Percentiles rank a stretch among this genome's conserved stretches.
These are phyloP conservation scores for Chalaropsis thielavioides DNA, from an alignment of 2,329 filamentous ascomycete genomes.

Conservation along the genomic window DNA sequence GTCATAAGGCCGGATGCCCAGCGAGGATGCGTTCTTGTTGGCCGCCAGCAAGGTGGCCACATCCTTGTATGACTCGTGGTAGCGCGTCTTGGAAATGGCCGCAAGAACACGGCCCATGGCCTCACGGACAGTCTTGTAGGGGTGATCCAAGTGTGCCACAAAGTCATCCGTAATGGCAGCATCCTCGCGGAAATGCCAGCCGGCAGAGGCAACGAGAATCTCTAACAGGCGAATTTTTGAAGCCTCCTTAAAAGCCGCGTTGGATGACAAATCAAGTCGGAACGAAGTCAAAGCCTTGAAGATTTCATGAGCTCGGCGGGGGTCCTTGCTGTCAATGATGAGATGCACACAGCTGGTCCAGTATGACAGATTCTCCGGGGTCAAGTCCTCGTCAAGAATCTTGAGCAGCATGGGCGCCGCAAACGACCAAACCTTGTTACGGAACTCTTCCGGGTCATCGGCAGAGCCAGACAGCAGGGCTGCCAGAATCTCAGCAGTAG, in stretches of 20 bases:
- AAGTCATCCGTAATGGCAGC: conserved; percentile 83
- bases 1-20: conserved; percentile 72
- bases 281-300: conserved; percentile 72
- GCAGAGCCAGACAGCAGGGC: conserved; percentile 68
- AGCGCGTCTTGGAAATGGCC: conserved; percentile 76
- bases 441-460: conserved; percentile 59
- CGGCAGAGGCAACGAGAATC: conserved; percentile 70
- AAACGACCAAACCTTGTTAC: conserved; percentile 72
- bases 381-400: conserved; percentile 81
- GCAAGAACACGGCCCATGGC: conserved; percentile 82
- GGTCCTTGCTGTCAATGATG: conserved; percentile 76
- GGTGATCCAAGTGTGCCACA: conserved; percentile 81
- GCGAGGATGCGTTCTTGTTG: conserved; percentile 66
- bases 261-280: conserved; percentile 82
- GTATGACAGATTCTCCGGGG: conserved; percentile 85
- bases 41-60: conserved; percentile 59
- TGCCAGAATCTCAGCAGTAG: conserved; percentile 83
- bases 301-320: conserved; percentile 72
- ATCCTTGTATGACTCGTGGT: conserved; percentile 84
- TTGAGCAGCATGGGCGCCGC: conserved; percentile 75
- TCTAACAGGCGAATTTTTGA: conserved; percentile 88
- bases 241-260: conserved; percentile 97
- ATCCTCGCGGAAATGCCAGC: conserved; percentile 92
- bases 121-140: conserved; percentile 93
- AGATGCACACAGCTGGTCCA: conserved; percentile 92